Base-by-base conservation (phyloP, 805 yeast genomes). In the Candida nonsorbophila region DNA sequence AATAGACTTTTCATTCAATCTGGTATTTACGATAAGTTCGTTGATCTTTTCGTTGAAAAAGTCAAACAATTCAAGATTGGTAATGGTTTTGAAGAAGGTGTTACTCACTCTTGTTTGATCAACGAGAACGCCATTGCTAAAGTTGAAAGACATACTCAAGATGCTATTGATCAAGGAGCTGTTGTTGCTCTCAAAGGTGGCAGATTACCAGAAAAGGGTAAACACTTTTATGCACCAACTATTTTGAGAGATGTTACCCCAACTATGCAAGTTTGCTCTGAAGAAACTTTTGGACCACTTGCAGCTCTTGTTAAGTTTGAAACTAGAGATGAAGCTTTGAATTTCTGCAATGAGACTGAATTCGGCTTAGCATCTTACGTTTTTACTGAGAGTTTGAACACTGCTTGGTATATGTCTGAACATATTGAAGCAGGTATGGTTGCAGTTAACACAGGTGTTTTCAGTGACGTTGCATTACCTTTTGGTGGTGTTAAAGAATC, bases 401-500 rank as follows among this genome's bases (percentile, higher is more conserved):
- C 72, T 9, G 53, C 72, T 14, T 71, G 67, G 55, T 56, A 66
- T 13, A 69, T 76, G 37, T 58, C 77, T 9, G 79, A 74, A 45
- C 72, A 66, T 15, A 53, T 77, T 38, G 83, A 77, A 49, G 45
- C 68, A n/a, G 84, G 84, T 23, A 76, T 74, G 79, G 80, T 77
- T 14, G 63, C 77, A 23, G 74, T 76, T 25, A 77, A 77, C 52
- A 70, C 75, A 6, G 79, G 79, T 30, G 42, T 71, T 3, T 71
- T 74, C 48, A 67, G 78, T 5, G 79, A 74, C 38, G 64, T 69
- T 18, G 67, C 80, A n/a, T 48, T 77, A 37, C 84, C 84, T 24
- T 79, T 78, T 46, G 94, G 94, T 14, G 94, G 94, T 29, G 68
- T 83, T 26, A 80, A 80, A 47, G 74, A 79, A 54, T 76, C 84